Evolutionary conservation across 768 basidiomycete species (phyloP).

Genomic region (Pleurotus eryngii): DNA sequence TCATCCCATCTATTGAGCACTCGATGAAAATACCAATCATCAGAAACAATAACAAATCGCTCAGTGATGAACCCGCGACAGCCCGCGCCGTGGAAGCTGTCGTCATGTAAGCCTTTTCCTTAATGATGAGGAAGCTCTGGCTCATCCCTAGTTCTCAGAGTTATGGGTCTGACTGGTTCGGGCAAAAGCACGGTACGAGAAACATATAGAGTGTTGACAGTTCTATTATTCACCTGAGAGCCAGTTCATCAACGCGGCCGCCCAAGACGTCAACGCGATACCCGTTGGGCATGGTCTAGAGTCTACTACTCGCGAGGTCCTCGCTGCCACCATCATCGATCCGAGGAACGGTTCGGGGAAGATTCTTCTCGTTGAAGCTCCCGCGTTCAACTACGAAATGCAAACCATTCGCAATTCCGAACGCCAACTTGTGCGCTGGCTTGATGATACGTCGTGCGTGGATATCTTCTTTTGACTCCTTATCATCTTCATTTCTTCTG

Average conservation of each 20-base stretch:
- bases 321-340: not conserved
- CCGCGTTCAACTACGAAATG: slow-evolving; percentile 3
- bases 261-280: not conserved
- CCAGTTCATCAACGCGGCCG: slow-evolving; percentile 8
- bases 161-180: not conserved
- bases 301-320: not conserved
- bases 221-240: not conserved
- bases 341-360: not conserved
- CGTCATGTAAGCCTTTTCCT: not conserved
- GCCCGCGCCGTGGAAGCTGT: not conserved
- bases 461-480: not conserved
- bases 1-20: no score
- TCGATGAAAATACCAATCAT: no score
- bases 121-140: not conserved
- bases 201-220: no score
- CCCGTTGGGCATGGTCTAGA: slow-evolving; percentile 8
- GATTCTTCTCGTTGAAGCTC: not conserved
- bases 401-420: not conserved
- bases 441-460: not conserved
- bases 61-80: not conserved
- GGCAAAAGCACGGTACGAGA: slow-evolving; percentile 3
- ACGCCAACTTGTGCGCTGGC: slow-evolving; percentile 1
- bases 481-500: not conserved
- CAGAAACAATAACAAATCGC: no score
- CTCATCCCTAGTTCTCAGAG: not conserved